Evolutionary conservation across 2,329 filamentous ascomycete genomes (phyloP).

Genomic region (Raffaelea albimanens): DNA sequence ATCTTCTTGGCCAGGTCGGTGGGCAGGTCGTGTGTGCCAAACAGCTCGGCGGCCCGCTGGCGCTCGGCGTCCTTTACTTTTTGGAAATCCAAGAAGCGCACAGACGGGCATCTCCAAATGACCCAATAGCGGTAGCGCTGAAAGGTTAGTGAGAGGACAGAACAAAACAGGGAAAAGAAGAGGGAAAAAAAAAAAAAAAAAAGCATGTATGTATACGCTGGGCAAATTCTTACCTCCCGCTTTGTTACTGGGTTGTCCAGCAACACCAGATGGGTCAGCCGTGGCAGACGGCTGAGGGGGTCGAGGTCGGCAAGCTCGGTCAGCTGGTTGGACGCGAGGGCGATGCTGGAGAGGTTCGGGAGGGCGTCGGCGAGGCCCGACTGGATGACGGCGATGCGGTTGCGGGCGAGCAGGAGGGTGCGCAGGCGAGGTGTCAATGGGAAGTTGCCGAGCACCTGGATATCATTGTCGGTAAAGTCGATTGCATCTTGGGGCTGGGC

Average conservation of each 20-base stretch:
- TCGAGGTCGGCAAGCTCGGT: constrained; percentile 81
- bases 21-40: constrained; percentile 70
- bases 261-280: constrained; percentile 71
- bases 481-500: constrained; percentile 84
- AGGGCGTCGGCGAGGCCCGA: constrained; percentile 62
- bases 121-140: constrained; percentile 91
- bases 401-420: constrained; percentile 81
- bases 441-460: constrained; percentile 82
- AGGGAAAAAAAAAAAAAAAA: neutral
- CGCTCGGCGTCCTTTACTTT: constrained; percentile 88
- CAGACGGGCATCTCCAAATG: constrained; percentile 72
- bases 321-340: constrained; percentile 76
- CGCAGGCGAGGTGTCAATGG: constrained; percentile 81
- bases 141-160: neutral
- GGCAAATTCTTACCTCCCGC: constrained; percentile 65
- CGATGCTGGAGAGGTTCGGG: constrained; percentile 72
- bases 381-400: constrained; percentile 78
- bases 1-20: constrained; percentile 77
- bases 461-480: constrained; percentile 98
- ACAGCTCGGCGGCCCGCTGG: constrained; percentile 65
- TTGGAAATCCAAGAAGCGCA: constrained; percentile 85
- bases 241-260: constrained; percentile 82
- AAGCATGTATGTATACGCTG: neutral
- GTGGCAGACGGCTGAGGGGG: constrained; percentile 57
- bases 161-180: neutral